Base-by-base conservation (phyloP, 2,329 filamentous ascomycete species). In the Triangularia verruculosa region DNA sequence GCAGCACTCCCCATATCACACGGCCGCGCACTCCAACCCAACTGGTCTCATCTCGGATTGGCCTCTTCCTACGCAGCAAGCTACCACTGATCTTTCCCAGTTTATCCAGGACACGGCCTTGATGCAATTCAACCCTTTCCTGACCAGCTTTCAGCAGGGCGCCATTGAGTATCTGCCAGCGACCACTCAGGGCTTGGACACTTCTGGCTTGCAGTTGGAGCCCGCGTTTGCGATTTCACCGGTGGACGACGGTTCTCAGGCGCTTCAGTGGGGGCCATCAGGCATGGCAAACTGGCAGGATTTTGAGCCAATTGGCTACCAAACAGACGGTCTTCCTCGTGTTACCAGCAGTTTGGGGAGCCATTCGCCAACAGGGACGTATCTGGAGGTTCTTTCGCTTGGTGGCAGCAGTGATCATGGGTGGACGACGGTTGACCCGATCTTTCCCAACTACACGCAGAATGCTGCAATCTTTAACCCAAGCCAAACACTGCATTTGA, bases 381-480 rank as follows among this genome's bases (percentile, higher is more conserved):
- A 92, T 75, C 80, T 97, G 55, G 93, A 97, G 76, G 91, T 96
- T 32, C 80, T 94, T 57, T 97, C 94, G 6, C 80, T 97, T 52
- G 84, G 86, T 24, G 89, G 88, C 62, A 92, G 92, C 68, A 91
- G 90, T 72, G 93, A 96, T 70, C 91, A 93, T 70, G 91, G 92
- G 63, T 98, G 93, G 93, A 87, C 86, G 58, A 86, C 90, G 69
- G 88, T 97, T 63, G 91, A 95, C 68, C 39, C 56, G 5, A 85
- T 87, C 74, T 88, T 88, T 64, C 88, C 86, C 66, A 89, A 88
- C 39, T 87, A 90, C 69, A 74, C 80, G 4, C 84, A 85, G 59
- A 85, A 81, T 66, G 76, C 81, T 47, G 88, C 91, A 69, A 93
- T 97, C 72, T 96, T 96, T 82, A 97, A 97, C 77, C 94, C 94